Evolutionary conservation across 1,139 yeast genomes (phyloP).

Genomic region (Yarrowia galli): DNA sequence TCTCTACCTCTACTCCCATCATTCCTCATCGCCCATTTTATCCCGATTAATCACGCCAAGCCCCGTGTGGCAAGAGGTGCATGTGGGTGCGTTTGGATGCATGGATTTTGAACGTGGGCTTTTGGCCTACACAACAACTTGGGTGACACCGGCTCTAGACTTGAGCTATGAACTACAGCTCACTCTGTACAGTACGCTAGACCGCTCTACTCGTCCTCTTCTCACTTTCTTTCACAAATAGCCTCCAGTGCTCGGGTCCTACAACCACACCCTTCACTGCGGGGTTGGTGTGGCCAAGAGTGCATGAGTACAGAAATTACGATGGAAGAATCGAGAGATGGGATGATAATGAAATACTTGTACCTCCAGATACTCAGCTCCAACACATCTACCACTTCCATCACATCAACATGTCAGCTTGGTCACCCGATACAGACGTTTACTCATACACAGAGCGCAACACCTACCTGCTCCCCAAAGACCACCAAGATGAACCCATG

Average conservation of each 20-base stretch:
- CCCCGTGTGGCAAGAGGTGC: not conserved
- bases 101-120: no score
- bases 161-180: no score
- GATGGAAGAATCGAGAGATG: not conserved
- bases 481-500: slow-evolving; percentile 20
- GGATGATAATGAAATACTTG: no score
- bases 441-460: not conserved
- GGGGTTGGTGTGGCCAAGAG: slow-evolving; percentile 19
- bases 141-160: no score
- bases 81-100: not conserved
- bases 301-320: not conserved
- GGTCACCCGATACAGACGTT: slow-evolving; percentile 13
- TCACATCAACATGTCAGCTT: not conserved
- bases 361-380: no score
- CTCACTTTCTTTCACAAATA: no score
- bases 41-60: not conserved
- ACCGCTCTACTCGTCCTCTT: no score
- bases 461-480: not conserved
- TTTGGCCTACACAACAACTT: no score
- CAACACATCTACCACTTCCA: not conserved
- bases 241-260: no score
- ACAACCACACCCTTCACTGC: not conserved
- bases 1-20: no score
- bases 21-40: not conserved
- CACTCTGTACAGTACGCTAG: no score